Percentiles rank a stretch among this genome's conserved stretches.
Evolutionary conservation across 306 rosid species (phyloP).

Genomic region (Cucurbita pepo): DNA sequence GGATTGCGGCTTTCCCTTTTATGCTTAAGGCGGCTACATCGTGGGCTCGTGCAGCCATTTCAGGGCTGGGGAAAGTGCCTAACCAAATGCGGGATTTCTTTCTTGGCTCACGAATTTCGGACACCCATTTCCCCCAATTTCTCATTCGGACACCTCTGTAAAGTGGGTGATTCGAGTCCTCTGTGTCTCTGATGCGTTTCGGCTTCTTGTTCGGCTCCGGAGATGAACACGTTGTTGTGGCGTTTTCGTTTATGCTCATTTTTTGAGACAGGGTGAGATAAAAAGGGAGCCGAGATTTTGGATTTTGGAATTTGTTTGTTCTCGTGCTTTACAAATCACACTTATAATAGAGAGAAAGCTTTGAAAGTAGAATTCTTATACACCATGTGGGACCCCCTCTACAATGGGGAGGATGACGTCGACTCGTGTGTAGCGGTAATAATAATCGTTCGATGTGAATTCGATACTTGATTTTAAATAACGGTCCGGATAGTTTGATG

Average conservation of each 20-base stretch:
- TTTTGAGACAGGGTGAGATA: too few species aligned
- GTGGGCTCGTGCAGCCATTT: slow-evolving; percentile 96
- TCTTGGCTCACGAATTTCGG: slow-evolving; percentile 87
- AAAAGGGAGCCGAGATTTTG: too few species aligned
- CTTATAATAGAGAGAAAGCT: too few species aligned
- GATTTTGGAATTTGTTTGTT: too few species aligned
- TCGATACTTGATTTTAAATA: too few species aligned
- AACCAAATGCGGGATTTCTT: slow-evolving; percentile 98
- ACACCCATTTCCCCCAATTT: slow-evolving; percentile 97
- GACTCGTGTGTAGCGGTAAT: too few species aligned
- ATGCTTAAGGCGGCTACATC: slow-evolving; percentile 91
- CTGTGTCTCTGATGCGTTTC: background rate
- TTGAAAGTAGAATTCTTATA: too few species aligned
- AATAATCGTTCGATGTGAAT: too few species aligned
- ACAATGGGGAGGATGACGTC: too few species aligned
- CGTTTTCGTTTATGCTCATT: background rate
- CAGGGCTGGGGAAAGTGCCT: slow-evolving; percentile 73
- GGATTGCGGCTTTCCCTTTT: slow-evolving; percentile 70
- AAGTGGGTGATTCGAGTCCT: slow-evolving; percentile 23
- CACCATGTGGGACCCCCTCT: too few species aligned
- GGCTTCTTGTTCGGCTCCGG: background rate
- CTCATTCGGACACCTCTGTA: slow-evolving; percentile 89
- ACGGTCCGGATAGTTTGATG: too few species aligned
- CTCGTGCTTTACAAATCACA: too few species aligned
- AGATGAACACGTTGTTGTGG: background rate